Conservation (phyloP, 2,329 filamentous ascomycete species). For the Fusarium incarnatum region DNA sequence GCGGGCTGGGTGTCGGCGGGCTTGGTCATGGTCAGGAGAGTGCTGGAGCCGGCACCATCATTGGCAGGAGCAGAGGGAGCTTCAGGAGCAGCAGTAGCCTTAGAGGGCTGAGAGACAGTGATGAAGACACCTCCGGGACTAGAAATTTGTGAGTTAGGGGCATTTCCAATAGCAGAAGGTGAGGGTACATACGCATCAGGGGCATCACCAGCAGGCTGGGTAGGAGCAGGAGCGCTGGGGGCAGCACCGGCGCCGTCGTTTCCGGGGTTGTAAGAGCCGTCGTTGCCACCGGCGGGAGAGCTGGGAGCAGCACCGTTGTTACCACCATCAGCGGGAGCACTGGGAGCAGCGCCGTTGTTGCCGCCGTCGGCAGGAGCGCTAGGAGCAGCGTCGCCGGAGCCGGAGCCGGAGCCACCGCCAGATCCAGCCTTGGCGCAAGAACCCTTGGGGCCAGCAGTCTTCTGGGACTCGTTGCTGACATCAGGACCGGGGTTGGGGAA, state of each 20-base stretch:
- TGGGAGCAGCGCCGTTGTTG: conserved; percentile 7
- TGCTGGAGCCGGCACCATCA: conserved; percentile 29
- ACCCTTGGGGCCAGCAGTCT: conserved; percentile 53
- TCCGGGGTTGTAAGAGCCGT: conserved; percentile 7
- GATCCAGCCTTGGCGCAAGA: conserved; percentile 49
- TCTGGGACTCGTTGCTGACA: conserved; percentile 55
- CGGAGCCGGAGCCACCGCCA: conserved; percentile 3
- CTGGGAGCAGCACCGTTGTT: conserved; percentile 11
- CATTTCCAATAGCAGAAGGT: conserved; percentile 7
- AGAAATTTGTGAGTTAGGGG: conserved; percentile 37
- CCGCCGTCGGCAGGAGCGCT: conserved; percentile 2
- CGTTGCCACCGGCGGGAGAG: background rate
- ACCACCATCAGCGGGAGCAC: background rate
- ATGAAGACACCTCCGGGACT: conserved; percentile 59
- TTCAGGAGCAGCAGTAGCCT: conserved; percentile 43
- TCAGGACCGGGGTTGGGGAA: conserved; percentile 75
- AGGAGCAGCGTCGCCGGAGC: conserved; percentile 14
- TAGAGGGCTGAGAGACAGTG: conserved; percentile 48
- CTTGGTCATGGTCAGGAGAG: conserved; percentile 43
- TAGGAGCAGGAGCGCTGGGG: conserved; percentile 28
- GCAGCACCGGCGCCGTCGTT: conserved; percentile 9
- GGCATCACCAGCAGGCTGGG: conserved; percentile 36
- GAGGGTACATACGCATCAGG: conserved; percentile 46
- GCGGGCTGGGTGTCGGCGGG: conserved; percentile 29
- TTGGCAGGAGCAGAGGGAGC: conserved; percentile 31